phyloP scores from a whole-genome alignment of 495 filamentous ascomycete species.

The Hyphodiscus hymeniophilus region DNA sequence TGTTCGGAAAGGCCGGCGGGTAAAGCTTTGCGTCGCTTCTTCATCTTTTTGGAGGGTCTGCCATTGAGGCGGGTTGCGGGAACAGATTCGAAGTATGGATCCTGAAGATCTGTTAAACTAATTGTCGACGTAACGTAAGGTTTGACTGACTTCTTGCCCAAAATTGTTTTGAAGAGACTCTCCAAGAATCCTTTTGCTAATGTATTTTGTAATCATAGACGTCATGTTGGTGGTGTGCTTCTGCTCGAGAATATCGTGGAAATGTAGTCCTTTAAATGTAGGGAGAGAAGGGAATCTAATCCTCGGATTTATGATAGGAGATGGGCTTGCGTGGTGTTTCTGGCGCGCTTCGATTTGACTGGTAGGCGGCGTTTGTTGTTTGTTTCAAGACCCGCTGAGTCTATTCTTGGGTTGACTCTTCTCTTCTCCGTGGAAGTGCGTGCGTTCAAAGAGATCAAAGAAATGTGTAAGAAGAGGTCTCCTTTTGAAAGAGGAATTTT shows the following conservation, averaged over 20 bases:
- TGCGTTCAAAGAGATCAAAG: not conserved
- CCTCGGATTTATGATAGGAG: not conserved
- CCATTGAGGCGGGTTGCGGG: constrained; percentile 59
- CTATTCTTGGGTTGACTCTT: constrained; percentile 1
- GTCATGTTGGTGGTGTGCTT: constrained; percentile 38
- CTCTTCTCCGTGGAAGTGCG: not conserved
- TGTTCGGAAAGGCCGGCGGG: constrained; percentile 67
- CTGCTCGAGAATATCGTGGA: constrained; percentile 1
- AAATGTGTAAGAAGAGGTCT: not conserved
- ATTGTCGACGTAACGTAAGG: not conserved
- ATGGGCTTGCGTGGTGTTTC: constrained; percentile 1
- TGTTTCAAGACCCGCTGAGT: constrained; percentile 6
- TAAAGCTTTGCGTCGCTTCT: constrained; percentile 59
- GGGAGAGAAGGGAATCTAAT: not conserved
- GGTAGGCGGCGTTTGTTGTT: constrained; percentile 3
- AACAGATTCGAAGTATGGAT: constrained; percentile 69
- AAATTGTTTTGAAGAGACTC: constrained; percentile 59
- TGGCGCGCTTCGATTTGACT: constrained; percentile 5
- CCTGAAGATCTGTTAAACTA: constrained; percentile 31
- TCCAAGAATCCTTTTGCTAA: constrained; percentile 58
- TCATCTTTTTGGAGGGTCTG: constrained; percentile 41
- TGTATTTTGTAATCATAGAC: constrained; percentile 40
- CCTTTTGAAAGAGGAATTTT: not conserved
- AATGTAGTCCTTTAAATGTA: constrained; percentile 2
- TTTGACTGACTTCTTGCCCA: constrained; percentile 51